phyloP scores from a whole-genome alignment of 1,284 basidiomycete genomes.

The Sporisorium exsertum region DNA sequence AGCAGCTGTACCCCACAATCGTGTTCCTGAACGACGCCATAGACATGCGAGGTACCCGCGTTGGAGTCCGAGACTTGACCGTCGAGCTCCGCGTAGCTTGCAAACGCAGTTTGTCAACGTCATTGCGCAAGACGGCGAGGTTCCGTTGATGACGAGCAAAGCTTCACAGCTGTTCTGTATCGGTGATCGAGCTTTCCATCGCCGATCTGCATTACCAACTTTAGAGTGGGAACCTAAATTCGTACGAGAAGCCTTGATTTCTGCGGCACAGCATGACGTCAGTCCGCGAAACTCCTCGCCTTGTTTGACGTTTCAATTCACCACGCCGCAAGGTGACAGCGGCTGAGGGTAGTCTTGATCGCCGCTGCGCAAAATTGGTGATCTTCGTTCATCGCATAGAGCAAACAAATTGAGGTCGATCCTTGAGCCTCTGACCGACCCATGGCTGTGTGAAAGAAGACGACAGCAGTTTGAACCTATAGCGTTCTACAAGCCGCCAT shows the following conservation, averaged over 20 bases:
- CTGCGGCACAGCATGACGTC: constrained; percentile 35
- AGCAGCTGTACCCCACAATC: neutral
- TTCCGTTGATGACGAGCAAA: too few species aligned
- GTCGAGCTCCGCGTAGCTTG: too few species aligned
- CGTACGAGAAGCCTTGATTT: constrained; percentile 4
- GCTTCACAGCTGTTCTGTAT: neutral
- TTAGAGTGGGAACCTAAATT: neutral
- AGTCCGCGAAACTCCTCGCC: constrained; percentile 9
- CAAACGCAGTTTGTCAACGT: too few species aligned
- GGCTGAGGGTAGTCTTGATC: too few species aligned
- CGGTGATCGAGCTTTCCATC: neutral
- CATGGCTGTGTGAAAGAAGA: too few species aligned
- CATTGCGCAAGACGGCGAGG: too few species aligned
- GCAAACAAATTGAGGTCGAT: neutral
- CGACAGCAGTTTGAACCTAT: too few species aligned
- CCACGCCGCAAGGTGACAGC: too few species aligned
- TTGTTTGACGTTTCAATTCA: constrained; percentile 17
- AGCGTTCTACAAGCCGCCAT: too few species aligned
- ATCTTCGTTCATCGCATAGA: neutral
- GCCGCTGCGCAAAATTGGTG: neutral
- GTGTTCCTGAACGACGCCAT: neutral
- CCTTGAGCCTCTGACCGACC: too few species aligned
- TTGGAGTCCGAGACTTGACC: too few species aligned
- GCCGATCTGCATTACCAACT: too few species aligned
- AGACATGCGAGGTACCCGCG: neutral